Percentiles rank a stretch among this genome's conserved stretches.
Conservation (phyloP, 1,139 yeast genomes). For the Suhomyces bribrorum region DNA sequence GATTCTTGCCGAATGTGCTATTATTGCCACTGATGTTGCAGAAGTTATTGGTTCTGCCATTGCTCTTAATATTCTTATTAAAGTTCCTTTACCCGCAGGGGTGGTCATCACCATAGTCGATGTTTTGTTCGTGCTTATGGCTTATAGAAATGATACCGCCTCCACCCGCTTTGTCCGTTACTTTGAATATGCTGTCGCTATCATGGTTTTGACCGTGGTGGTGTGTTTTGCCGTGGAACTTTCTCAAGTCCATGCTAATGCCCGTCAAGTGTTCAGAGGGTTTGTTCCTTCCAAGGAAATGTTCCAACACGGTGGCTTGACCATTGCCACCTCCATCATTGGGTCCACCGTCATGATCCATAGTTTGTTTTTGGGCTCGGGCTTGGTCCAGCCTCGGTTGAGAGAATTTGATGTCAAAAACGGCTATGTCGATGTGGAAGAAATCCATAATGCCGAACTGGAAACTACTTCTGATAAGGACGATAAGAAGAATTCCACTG, state of each 20-base stretch:
- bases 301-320: conserved; percentile 64
- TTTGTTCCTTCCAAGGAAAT: conserved; percentile 66
- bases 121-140: conserved; percentile 71
- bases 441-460: conserved; percentile 9
- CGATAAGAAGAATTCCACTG: conserved; percentile 2
- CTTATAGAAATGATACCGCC: conserved; percentile 68
- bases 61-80: conserved; percentile 68
- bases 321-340: conserved; percentile 72
- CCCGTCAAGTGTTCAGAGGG: conserved; percentile 62
- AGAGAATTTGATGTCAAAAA: conserved; percentile 57
- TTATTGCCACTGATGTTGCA: conserved; percentile 82
- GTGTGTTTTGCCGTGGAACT: conserved; percentile 72
- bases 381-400: conserved; percentile 71
- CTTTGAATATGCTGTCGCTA: conserved; percentile 68
- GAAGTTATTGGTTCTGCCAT: conserved; percentile 90
- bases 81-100: conserved; percentile 77
- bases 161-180: conserved; percentile 62
- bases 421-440: conserved; percentile 37
- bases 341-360: conserved; percentile 90
- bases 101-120: conserved; percentile 71
- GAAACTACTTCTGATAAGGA: conserved; percentile 1
- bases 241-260: conserved; percentile 52
- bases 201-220: conserved; percentile 67
- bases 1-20: conserved; percentile 75
- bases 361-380: conserved; percentile 72